Evolutionary conservation across 176 grass and related monocot species (phyloP).

Genomic region (Triticum urartu): DNA sequence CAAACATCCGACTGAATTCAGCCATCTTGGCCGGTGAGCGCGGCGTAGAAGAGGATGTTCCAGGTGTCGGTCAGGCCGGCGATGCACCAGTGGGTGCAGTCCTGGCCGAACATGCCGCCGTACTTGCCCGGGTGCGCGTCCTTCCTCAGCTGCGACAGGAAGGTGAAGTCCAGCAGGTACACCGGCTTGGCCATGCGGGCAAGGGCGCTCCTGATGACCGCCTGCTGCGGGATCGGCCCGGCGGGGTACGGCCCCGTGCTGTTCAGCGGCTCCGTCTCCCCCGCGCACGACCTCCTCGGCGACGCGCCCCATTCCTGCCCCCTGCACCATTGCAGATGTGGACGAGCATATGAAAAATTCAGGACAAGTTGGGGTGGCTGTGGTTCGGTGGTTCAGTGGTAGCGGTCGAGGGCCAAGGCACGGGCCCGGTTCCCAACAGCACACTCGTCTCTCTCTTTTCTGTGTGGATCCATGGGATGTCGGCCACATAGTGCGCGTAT

Average conservation of each 20-base stretch:
- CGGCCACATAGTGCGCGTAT: not conserved
- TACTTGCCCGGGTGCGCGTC: slow-evolving; percentile 87
- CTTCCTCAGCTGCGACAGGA: slow-evolving; percentile 71
- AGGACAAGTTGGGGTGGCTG: not conserved
- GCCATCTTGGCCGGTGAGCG: slow-evolving; percentile 46
- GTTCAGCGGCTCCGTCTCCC: slow-evolving; percentile 62
- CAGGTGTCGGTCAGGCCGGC: slow-evolving; percentile 73
- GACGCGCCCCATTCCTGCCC: slow-evolving; percentile 66
- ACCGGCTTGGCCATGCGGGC: slow-evolving; percentile 60
- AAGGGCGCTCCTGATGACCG: slow-evolving; percentile 47
- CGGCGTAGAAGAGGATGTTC: slow-evolving; percentile 78
- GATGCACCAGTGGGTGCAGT: slow-evolving; percentile 95
- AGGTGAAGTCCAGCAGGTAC: slow-evolving; percentile 70
- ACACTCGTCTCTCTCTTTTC: not conserved
- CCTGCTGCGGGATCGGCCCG: slow-evolving; percentile 53
- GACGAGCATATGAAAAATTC: not conserved
- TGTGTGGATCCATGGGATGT: not conserved
- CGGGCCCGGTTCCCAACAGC: not conserved
- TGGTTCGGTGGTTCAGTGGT: slow-evolving; percentile 13
- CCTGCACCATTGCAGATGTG: slow-evolving; percentile 25
- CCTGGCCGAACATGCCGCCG: slow-evolving; percentile 55
- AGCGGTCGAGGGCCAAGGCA: not conserved
- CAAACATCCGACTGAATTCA: not conserved
- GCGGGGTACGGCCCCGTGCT: slow-evolving; percentile 47
- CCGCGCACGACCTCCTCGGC: slow-evolving; percentile 43